Evolutionary conservation across 768 basidiomycete genomes (phyloP).

Genomic region (Panaeolus papilionaceus): DNA sequence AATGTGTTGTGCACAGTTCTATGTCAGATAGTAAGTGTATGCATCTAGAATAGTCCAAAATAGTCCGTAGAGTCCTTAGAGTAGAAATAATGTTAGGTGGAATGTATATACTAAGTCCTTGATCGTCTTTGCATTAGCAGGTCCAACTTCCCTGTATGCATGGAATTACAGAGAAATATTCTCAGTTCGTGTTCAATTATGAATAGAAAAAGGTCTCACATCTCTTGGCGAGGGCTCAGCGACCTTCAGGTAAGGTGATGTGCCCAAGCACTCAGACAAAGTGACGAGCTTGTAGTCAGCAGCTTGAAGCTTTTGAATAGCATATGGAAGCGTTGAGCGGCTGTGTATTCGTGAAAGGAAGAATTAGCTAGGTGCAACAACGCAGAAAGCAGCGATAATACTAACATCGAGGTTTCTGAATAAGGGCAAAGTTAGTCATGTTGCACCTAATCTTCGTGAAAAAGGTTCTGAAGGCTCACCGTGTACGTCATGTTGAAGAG

Average conservation of each 20-base stretch:
- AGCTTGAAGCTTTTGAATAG: slow-evolving; percentile 40
- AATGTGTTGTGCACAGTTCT: too few species aligned
- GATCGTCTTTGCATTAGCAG: background rate
- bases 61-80: background rate
- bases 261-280: slow-evolving; percentile 48
- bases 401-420: slow-evolving; percentile 34
- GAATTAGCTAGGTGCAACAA: background rate
- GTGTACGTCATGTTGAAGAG: slow-evolving; percentile 47
- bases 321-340: slow-evolving; percentile 44
- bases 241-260: slow-evolving; percentile 42
- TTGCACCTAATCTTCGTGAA: background rate
- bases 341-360: slow-evolving; percentile 22
- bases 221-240: slow-evolving; percentile 34
- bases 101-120: background rate
- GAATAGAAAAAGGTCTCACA: slow-evolving; percentile 30
- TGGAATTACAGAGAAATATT: background rate
- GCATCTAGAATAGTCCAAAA: background rate
- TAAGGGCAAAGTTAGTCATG: background rate
- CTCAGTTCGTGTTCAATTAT: background rate
- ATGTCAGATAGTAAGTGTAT: background rate
- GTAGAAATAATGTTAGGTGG: background rate
- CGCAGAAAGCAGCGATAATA: background rate
- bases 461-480: slow-evolving; percentile 27
- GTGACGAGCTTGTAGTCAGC: slow-evolving; percentile 52
- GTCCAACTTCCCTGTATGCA: slow-evolving; percentile 10